These are phyloP conservation scores for Datura wrightii DNA, from an alignment of 257 asterid genomes.

Conservation along the genomic window DNA sequence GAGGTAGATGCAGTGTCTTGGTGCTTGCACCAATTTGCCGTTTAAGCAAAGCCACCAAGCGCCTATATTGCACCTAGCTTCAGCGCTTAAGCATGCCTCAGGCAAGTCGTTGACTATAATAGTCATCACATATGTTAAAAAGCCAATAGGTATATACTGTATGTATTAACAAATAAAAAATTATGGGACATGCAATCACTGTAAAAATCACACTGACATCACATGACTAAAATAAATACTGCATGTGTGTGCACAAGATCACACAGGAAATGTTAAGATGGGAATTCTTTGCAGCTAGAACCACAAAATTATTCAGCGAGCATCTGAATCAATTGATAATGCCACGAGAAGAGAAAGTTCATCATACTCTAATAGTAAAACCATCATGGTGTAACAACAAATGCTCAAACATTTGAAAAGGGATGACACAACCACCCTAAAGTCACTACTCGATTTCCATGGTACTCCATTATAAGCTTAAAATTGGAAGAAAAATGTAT, in stretches of 20 bases:
- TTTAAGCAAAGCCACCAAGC: not conserved
- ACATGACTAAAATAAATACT: not conserved
- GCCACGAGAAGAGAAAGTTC: not conserved
- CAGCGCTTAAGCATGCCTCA: not conserved
- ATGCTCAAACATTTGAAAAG: not conserved
- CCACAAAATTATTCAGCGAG: not conserved
- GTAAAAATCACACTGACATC: not conserved
- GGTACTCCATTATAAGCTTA: not conserved
- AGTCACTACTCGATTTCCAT: not conserved
- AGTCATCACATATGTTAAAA: not conserved
- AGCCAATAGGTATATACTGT: not conserved
- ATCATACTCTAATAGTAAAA: not conserved
- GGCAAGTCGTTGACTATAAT: not conserved
- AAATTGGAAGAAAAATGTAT: not conserved
- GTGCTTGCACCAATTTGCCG: not conserved
- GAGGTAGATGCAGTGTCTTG: not conserved
- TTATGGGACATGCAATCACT: not conserved
- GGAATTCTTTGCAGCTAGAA: not conserved
- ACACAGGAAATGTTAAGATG: not conserved
- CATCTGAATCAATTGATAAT: not conserved
- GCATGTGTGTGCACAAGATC: not conserved
- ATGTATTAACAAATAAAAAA: not conserved
- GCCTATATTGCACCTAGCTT: not conserved
- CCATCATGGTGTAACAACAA: not conserved
- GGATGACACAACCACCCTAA: not conserved